phyloP scores from a whole-genome alignment of 352 stramenopile species.

The Albugo laibachii region DNA sequence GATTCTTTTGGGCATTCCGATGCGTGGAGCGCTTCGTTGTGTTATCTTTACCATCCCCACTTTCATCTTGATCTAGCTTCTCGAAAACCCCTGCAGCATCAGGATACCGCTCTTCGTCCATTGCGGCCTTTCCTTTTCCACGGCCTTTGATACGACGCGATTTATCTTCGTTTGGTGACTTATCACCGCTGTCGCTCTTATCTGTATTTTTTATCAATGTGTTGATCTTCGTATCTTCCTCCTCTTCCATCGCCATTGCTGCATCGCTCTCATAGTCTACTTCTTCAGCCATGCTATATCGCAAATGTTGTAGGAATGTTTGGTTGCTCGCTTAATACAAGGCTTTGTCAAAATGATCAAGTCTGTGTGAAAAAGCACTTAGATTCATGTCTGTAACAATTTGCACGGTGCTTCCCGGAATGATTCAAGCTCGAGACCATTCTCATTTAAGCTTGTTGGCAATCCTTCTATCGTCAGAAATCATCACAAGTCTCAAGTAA shows the following conservation, averaged over 20 bases:
- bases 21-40: background rate
- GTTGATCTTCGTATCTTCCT: constrained; percentile 18
- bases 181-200: background rate
- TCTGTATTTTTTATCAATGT: background rate
- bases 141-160: constrained; percentile 31
- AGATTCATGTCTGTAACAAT: no score
- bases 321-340: no score
- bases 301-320: no score
- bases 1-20: constrained; percentile 9
- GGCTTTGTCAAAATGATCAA: no score
- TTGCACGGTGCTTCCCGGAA: no score
- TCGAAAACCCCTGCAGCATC: constrained; percentile 62
- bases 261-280: constrained; percentile 78
- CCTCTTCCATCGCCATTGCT: constrained; percentile 64
- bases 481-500: no score
- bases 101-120: constrained; percentile 55
- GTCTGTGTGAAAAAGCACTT: no score
- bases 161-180: constrained; percentile 7
- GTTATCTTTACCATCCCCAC: constrained; percentile 2
- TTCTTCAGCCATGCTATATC: constrained; percentile 41
- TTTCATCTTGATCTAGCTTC: constrained; percentile 20
- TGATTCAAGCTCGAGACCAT: no score
- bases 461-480: no score
- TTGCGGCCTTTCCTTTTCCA: constrained; percentile 34
- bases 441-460: no score